Conservation (phyloP, 2,329 filamentous ascomycete species). For the Rhexocercosporidium sp. region DNA sequence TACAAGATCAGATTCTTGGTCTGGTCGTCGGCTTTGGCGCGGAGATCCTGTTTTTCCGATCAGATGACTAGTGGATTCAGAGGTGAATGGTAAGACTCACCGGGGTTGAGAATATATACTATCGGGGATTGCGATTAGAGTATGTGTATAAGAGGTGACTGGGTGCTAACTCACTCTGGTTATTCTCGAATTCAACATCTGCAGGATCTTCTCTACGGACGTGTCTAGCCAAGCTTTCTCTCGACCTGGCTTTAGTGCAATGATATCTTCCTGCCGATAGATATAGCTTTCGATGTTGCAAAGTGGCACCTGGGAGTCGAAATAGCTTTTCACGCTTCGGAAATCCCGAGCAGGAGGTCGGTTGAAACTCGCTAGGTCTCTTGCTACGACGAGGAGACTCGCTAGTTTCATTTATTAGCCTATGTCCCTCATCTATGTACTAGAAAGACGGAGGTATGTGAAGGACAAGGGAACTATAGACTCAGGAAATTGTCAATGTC, state of each 20-base stretch:
- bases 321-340: background rate
- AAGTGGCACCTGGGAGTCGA: background rate
- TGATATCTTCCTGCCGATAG: conserved; percentile 44
- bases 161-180: background rate
- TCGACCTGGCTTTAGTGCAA: conserved; percentile 44
- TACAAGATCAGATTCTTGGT: background rate
- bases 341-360: background rate
- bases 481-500: background rate
- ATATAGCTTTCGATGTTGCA: conserved; percentile 36
- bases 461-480: too few species aligned
- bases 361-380: background rate
- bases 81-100: conserved; percentile 1
- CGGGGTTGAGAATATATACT: conserved; percentile 20
- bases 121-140: background rate
- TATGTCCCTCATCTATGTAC: too few species aligned
- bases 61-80: too few species aligned
- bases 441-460: too few species aligned
- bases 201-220: conserved; percentile 38
- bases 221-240: conserved; percentile 48
- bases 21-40: background rate
- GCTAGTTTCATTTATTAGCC: background rate
- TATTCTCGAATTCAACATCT: background rate
- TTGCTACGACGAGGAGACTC: background rate
- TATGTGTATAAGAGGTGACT: background rate
- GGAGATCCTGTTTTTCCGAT: background rate